A percentile compares a stretch with the other conserved stretches of the same genome.
Conservation (phyloP, 2,329 filamentous ascomycete species). For the Penicillium sp. region DNA sequence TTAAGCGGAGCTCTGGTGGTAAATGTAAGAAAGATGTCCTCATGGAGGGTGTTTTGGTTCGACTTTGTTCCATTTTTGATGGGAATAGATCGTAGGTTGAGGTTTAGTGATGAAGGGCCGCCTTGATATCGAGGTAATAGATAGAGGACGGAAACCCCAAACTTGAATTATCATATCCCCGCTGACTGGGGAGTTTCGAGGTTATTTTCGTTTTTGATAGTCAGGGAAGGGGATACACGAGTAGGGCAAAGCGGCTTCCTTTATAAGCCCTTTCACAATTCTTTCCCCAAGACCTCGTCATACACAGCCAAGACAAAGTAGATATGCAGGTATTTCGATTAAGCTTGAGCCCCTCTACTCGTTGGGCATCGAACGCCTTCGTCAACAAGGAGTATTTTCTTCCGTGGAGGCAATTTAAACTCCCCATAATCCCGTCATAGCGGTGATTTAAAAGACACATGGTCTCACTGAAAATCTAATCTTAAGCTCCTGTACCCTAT, state of each 20-base stretch:
- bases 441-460: not conserved
- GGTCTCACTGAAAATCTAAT: no score
- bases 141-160: no score
- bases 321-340: not conserved
- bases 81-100: not conserved
- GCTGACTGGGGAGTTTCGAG: not conserved
- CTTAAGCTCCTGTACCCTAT: not conserved
- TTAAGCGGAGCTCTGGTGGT: conserved; percentile 37
- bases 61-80: conserved; percentile 3
- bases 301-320: not conserved
- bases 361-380: not conserved
- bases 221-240: no score
- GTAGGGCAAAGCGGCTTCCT: not conserved
- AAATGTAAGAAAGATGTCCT: conserved; percentile 30
- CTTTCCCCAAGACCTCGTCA: not conserved
- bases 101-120: not conserved
- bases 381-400: not conserved
- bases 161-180: not conserved
- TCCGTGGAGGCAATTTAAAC: not conserved
- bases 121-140: not conserved
- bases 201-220: not conserved
- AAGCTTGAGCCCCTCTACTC: not conserved
- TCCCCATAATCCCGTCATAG: not conserved
- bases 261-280: not conserved
- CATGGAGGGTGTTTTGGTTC: not conserved